Percentiles rank a stretch among this genome's conserved stretches.
Conservation (phyloP, 352 stramenopile species). For the Pythium scleroteichum region DNA sequence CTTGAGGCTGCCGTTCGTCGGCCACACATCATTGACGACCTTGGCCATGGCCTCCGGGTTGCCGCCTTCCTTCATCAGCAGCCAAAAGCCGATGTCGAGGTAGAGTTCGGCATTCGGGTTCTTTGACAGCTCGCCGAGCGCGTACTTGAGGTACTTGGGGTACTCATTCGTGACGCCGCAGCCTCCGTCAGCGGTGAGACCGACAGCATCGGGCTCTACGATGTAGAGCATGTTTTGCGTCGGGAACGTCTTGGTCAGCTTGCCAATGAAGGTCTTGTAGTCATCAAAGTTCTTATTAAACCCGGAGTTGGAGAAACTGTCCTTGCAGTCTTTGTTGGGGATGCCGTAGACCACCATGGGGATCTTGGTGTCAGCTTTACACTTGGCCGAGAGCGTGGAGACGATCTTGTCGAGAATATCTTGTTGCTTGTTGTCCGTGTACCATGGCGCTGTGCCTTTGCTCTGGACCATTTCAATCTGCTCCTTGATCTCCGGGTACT, state of each 20-base stretch:
- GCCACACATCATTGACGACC: constrained; percentile 16
- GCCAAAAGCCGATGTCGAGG: constrained; percentile 33
- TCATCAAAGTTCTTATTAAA: constrained; percentile 23
- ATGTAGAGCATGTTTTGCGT: constrained; percentile 31
- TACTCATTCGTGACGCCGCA: constrained; percentile 23
- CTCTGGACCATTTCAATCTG: constrained; percentile 23
- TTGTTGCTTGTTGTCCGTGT: constrained; percentile 19
- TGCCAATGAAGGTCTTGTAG: constrained; percentile 27
- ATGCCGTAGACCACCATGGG: constrained; percentile 32
- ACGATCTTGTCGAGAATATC: constrained; percentile 7
- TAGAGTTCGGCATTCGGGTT: constrained; percentile 32
- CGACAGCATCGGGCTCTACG: constrained; percentile 31
- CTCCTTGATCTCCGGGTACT: constrained; percentile 16
- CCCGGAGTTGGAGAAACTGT: constrained; percentile 23
- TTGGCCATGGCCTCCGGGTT: background rate
- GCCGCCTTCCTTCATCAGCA: constrained; percentile 8
- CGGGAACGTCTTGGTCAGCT: constrained; percentile 8
- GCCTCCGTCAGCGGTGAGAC: constrained; percentile 11
- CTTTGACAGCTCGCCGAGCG: constrained; percentile 14
- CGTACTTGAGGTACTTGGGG: constrained; percentile 22
- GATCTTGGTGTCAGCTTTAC: constrained; percentile 15
- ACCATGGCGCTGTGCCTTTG: constrained; percentile 25
- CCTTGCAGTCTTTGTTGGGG: constrained; percentile 33
- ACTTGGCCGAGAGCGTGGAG: background rate
- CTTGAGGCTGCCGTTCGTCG: constrained; percentile 18